phyloP scores from a whole-genome alignment of 2,329 filamentous ascomycete genomes.

The Cryphonectria japonica region DNA sequence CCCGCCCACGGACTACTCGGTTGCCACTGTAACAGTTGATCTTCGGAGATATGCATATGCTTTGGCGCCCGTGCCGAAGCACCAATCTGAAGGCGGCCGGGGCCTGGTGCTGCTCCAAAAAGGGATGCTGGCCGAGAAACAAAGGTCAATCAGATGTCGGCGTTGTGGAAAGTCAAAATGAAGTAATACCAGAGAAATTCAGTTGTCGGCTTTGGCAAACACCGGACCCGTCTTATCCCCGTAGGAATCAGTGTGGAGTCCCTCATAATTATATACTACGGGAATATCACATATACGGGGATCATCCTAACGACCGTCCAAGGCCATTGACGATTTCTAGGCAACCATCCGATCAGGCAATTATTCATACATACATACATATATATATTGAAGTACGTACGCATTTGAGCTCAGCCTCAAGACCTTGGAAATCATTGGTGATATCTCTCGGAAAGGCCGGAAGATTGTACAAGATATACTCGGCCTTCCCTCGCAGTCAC shows the following conservation, averaged over 20 bases:
- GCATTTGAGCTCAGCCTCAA: neutral
- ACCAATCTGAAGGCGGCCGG: neutral
- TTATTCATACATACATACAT: neutral
- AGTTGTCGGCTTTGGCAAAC: neutral
- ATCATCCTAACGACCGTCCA: neutral
- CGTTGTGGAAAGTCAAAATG: neutral
- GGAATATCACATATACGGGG: neutral
- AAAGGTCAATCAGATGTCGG: neutral
- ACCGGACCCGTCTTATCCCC: neutral
- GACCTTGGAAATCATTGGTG: neutral
- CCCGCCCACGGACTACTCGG: neutral
- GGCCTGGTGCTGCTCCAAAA: neutral
- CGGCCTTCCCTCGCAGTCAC: neutral
- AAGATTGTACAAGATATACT: neutral
- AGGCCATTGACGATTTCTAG: neutral
- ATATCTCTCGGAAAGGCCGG: neutral
- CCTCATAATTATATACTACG: neutral
- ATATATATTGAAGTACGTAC: neutral
- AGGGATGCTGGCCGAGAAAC: neutral
- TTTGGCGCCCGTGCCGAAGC: neutral
- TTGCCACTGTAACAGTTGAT: neutral
- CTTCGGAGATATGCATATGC: slow-evolving; percentile 2
- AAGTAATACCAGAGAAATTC: neutral
- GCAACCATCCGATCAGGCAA: neutral
- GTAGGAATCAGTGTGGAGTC: neutral